Evolutionary conservation across 306 rosid species (phyloP), one percentile per base, ranked within the genome.

Genomic region (Cucurbita pepo): DNA sequence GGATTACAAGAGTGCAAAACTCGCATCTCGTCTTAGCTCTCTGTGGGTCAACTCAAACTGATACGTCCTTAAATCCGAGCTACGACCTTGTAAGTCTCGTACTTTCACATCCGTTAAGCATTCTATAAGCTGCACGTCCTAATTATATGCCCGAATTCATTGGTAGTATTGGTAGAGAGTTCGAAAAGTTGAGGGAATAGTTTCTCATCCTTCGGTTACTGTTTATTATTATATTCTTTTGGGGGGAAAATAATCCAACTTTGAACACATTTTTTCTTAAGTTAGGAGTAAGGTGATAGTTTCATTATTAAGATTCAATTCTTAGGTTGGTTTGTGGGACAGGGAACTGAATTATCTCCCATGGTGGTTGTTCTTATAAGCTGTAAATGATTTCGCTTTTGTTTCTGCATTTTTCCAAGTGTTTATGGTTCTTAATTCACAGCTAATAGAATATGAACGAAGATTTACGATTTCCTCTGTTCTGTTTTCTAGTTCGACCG

Each of bases 1-100:
- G 21, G 99, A 94, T 80, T 94, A 88, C 85, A 91, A 91, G 83
- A 91, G 97, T 75, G 99, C 97, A 79, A 94, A 91, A 81, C 96
- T 91, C 67, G 99, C 92, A 54, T 71, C 96, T 64, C 89, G 81
- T 77, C 85, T 94, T 53, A 88, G 92, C 83, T 94, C 99, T 77
- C 77, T 91, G 84, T 94, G 91, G 95, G 78, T 89, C 69, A 82
- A 86, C 83, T 76, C 76, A 30, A 66, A 77, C 77, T 85, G 82
- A 91, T 76, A 48, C 22, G 38, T 55, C 52, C 57, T 43, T 38
- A n/a, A 18, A 8, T 58, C 40, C 14, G 22, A 15, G 63, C 64
- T 22, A 38, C 12, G 18, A 43, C 40, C 62, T 72, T 43, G 62
- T 43, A 72, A 72, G 64, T 72, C 58, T 7, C 51, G 3, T 55